Percentiles rank a stretch among this genome's conserved stretches.
Evolutionary conservation across 2,329 filamentous ascomycete genomes (phyloP).

Genomic region (Fusarium mundagurra): DNA sequence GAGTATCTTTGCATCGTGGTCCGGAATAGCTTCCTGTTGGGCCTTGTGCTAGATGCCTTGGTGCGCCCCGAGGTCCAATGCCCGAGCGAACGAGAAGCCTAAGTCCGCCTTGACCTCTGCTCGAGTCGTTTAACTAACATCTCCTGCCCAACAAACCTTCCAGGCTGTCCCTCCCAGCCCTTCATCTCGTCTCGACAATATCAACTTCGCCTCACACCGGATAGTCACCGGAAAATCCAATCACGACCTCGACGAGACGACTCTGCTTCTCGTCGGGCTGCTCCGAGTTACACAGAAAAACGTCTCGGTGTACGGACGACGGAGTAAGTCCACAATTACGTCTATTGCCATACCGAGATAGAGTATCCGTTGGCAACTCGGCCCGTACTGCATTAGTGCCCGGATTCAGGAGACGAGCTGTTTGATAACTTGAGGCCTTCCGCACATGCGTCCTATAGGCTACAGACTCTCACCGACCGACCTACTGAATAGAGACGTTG

Average conservation of each 20-base stretch:
- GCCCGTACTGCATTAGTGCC: conserved; percentile 31
- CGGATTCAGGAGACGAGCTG: not conserved
- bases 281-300: conserved; percentile 17
- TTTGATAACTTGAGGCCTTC: conserved; percentile 15
- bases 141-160: not conserved
- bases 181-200: not conserved
- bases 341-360: conserved; percentile 9
- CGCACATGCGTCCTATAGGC: conserved; percentile 12
- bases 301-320: not conserved
- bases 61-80: not conserved
- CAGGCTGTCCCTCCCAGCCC: not conserved
- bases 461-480: conserved; percentile 10
- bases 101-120: not conserved
- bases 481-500: conserved; percentile 6
- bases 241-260: conserved; percentile 8
- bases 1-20: not conserved
- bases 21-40: conserved; percentile 31
- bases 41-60: not conserved
- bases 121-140: not conserved
- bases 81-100: not conserved
- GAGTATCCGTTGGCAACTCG: conserved; percentile 23
- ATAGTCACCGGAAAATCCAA: conserved; percentile 3
- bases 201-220: not conserved
- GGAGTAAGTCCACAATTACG: not conserved
- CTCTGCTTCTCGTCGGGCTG: conserved; percentile 8